A percentile compares a stretch with the other conserved stretches of the same genome.
phyloP scores from a whole-genome alignment of 164 flowering plant species.

The Berberis vulgaris region DNA sequence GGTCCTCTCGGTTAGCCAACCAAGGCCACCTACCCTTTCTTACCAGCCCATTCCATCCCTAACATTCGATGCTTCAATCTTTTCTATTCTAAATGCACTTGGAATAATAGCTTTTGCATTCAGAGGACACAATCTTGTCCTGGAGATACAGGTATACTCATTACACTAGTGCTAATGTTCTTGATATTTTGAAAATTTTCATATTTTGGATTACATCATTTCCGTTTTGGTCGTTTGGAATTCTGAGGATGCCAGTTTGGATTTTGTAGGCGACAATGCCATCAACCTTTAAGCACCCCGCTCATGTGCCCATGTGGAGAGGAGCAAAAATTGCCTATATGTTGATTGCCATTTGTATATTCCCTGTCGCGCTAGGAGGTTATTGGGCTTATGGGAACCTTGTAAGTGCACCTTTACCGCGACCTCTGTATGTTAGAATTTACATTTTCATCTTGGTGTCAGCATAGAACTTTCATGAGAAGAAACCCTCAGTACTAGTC shows the following conservation, averaged over 20 bases:
- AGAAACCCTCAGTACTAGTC: no score
- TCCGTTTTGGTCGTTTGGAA: not conserved
- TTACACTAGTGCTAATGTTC: not conserved
- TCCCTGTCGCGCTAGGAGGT: conserved; percentile 94
- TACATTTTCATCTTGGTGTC: not conserved
- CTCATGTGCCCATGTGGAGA: conserved; percentile 98
- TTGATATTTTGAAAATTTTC: not conserved
- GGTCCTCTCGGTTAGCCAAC: conserved; percentile 95
- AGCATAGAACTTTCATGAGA: no score
- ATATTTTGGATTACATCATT: not conserved
- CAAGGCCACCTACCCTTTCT: conserved; percentile 70
- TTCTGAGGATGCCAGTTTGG: not conserved
- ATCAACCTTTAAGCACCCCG: conserved; percentile 95
- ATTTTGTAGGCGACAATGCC: conserved; percentile 88
- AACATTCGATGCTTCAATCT: conserved; percentile 50
- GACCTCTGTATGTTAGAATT: not conserved
- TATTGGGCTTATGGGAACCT: conserved; percentile 98
- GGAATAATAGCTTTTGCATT: conserved; percentile 94
- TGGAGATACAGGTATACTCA: conserved; percentile 81
- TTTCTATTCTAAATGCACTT: conserved; percentile 78
- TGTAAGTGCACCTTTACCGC: conserved; percentile 34
- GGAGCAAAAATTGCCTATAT: conserved; percentile 96
- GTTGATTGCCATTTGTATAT: conserved; percentile 89
- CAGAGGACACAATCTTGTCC: conserved; percentile 84
- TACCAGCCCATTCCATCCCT: conserved; percentile 67